Base-by-base conservation (phyloP, 441 rosid species). In the Dalechampia spathulata region DNA sequence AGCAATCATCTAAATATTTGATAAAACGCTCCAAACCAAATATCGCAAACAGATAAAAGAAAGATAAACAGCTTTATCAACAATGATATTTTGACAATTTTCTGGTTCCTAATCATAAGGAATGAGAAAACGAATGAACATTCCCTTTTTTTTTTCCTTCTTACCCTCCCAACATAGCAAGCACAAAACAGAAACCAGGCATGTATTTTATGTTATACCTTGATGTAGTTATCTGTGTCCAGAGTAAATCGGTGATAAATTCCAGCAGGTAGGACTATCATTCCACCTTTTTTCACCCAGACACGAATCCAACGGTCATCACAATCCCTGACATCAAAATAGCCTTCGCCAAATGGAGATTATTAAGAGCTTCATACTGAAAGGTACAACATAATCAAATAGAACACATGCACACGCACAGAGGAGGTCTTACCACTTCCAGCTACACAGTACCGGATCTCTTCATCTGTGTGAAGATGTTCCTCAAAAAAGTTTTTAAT, bases 381-480 rank as follows among this genome's bases (percentile, higher is more conserved):
- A 6, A 9, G 36, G 20, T 2, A 44, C 20, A 42, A 26, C 0
- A 11, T 13, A 19, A 47, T 2, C 7, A 9, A 22, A 0, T 17
- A 2, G 19, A 30, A 37, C 26, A 53, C 4, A 39, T 12, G 58
- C 26, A 30, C 5, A 30, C 34, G n/a, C n/a, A n/a, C n/a, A n/a
- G n/a, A n/a, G n/a, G n/a, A 10, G 47, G 60, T 36, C 71, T 12
- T 79, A 89, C 97, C 97, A 67, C 96, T 93, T 67, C 99, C 99
- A 64, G 74, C 91, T 59, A 93, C 81, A 61, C 82, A 78, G 60
- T 93, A 81, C 47, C 95, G 93, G 49, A 90, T 93, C 87, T 90
- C 99, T 65, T 93, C 96, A 68, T 93, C 93, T 16, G 93, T 83
- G 66, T 87, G 97, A 48, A 90, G 77, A 77, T 90, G 99, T 55